Evolutionary conservation across 257 asterid genomes (phyloP).

Genomic region (Solanum chiquidenum): DNA sequence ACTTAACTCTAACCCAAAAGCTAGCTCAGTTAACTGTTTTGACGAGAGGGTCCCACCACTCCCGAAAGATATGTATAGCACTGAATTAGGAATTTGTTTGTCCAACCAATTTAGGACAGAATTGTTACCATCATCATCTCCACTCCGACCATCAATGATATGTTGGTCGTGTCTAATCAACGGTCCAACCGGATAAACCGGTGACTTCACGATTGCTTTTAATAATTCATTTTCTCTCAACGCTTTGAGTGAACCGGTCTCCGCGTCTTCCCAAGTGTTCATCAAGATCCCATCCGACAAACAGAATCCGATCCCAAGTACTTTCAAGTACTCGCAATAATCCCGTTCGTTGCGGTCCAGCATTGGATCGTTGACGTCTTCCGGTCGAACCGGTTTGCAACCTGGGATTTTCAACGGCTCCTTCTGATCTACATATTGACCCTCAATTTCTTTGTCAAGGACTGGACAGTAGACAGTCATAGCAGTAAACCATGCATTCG

Average conservation of each 20-base stretch:
- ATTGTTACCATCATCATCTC: not conserved
- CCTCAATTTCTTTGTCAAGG: slow-evolving; percentile 36
- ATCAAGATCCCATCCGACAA: slow-evolving; percentile 49
- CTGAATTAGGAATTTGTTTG: slow-evolving; percentile 8
- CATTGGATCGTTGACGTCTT: slow-evolving; percentile 59
- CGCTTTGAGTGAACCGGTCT: slow-evolving; percentile 36
- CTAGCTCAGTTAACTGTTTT: slow-evolving; percentile 2
- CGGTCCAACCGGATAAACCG: slow-evolving; percentile 60
- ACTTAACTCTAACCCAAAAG: slow-evolving; percentile 8
- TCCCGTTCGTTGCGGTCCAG: slow-evolving; percentile 40
- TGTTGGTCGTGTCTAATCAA: slow-evolving; percentile 23
- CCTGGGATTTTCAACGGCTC: slow-evolving; percentile 45
- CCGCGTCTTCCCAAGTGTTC: slow-evolving; percentile 58
- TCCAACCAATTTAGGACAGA: slow-evolving; percentile 7
- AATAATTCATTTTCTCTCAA: slow-evolving; percentile 18
- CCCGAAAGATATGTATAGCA: slow-evolving; percentile 5
- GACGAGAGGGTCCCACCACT: slow-evolving; percentile 4
- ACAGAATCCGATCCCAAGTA: not conserved
- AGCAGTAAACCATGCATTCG: slow-evolving; percentile 48
- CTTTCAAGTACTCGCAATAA: slow-evolving; percentile 27
- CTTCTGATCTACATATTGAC: slow-evolving; percentile 33
- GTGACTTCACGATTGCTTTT: slow-evolving; percentile 12
- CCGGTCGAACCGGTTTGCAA: slow-evolving; percentile 55
- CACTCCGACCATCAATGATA: not conserved
- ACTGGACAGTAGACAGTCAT: slow-evolving; percentile 31